Evolutionary conservation across 352 stramenopile genomes (phyloP).

Genomic region (Globisporangium cystogenes): DNA sequence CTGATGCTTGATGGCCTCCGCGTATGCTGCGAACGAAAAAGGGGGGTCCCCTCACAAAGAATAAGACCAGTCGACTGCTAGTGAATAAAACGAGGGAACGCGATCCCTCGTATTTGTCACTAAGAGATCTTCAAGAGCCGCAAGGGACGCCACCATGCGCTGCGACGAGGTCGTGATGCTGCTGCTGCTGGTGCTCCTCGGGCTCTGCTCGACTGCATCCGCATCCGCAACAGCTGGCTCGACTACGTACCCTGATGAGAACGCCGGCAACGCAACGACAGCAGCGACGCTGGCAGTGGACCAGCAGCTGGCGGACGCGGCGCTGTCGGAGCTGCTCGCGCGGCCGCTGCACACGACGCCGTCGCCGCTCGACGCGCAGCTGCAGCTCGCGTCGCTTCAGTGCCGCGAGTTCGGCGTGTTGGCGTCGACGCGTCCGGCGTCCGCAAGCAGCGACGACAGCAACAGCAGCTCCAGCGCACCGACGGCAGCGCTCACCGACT

Average conservation of each 20-base stretch:
- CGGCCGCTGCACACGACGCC: conserved; percentile 12
- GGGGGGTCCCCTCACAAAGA: no score
- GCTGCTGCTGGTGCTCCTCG: background rate
- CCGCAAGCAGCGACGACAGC: background rate
- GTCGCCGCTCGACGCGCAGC: conserved; percentile 21
- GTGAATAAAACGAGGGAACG: no score
- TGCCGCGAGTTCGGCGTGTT: conserved; percentile 25
- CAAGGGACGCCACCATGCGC: background rate
- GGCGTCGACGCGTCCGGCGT: background rate
- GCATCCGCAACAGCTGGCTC: no score
- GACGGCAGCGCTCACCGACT: conserved; percentile 2
- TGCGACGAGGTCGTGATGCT: background rate
- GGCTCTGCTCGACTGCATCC: background rate
- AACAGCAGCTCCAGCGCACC: background rate
- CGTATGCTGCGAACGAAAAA: no score
- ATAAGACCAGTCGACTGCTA: no score
- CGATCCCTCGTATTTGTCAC: no score
- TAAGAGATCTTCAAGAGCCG: no score
- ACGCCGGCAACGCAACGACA: no score
- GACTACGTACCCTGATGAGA: no score
- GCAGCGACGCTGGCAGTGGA: no score
- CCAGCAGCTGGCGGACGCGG: background rate
- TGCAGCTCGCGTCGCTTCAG: conserved; percentile 22
- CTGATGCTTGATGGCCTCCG: no score
- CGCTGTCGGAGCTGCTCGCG: conserved; percentile 21